Conservation (phyloP, 1,284 basidiomycete genomes). For the Phlebopus sp. region DNA sequence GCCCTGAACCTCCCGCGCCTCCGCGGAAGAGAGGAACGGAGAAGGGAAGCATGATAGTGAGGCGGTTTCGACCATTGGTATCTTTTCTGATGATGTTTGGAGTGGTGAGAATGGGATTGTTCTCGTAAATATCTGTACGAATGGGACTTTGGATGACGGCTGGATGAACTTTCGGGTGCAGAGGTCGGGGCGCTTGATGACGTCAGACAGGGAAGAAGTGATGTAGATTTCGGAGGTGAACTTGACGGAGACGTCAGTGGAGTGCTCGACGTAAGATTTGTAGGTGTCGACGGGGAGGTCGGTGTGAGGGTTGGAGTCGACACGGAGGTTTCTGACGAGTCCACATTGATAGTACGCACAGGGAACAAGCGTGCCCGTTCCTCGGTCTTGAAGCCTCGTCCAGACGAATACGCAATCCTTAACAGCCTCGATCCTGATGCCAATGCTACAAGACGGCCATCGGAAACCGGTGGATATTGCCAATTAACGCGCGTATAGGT, state of each 20-base stretch:
- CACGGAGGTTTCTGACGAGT: background rate
- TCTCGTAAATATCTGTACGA: background rate
- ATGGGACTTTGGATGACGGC: background rate
- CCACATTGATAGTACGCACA: background rate
- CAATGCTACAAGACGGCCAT: constrained; percentile 26
- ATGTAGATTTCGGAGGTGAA: constrained; percentile 5
- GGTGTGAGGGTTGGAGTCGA: background rate
- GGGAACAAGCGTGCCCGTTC: background rate
- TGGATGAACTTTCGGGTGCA: background rate
- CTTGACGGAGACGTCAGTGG: background rate
- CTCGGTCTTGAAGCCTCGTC: constrained; percentile 2
- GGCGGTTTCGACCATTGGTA: constrained; percentile 27
- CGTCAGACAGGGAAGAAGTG: constrained; percentile 3
- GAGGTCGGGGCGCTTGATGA: background rate
- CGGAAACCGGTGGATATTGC: constrained; percentile 25
- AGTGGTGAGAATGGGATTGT: constrained; percentile 9
- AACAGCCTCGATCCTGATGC: constrained; percentile 28
- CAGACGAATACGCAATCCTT: constrained; percentile 23
- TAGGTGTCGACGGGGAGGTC: constrained; percentile 2
- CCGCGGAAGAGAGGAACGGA: constrained; percentile 27
- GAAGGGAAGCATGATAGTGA: constrained; percentile 31
- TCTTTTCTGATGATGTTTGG: constrained; percentile 15
- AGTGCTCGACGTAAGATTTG: background rate
- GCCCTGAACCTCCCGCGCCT: constrained; percentile 28
- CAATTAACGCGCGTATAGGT: constrained; percentile 18